phyloP scores from a whole-genome alignment of 192 early-diverging fungal genomes.

The Oehlia diaphana region DNA sequence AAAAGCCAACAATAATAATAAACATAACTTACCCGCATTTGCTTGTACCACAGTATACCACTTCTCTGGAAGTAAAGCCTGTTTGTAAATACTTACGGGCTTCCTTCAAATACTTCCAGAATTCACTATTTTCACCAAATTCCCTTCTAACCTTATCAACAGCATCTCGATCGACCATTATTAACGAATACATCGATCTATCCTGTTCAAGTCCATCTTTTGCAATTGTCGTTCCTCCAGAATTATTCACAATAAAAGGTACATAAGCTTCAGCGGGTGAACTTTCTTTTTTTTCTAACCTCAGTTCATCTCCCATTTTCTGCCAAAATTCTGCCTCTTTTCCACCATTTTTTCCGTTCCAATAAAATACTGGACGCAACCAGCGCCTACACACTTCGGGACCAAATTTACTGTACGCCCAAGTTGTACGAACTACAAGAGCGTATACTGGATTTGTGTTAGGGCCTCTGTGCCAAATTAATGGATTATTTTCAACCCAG shows the following conservation, averaged over 20 bases:
- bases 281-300: conserved; percentile 55
- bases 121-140: conserved; percentile 29
- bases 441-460: conserved; percentile 63
- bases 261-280: conserved; percentile 58
- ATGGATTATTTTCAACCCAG: conserved; percentile 37
- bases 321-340: conserved; percentile 34
- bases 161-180: conserved; percentile 55
- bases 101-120: conserved; percentile 52
- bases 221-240: not conserved
- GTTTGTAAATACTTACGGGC: conserved; percentile 51
- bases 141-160: conserved; percentile 42
- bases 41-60: conserved; percentile 53
- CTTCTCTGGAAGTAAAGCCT: conserved; percentile 34
- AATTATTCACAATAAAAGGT: conserved; percentile 28
- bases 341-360: conserved; percentile 57
- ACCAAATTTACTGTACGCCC: conserved; percentile 50
- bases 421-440: conserved; percentile 53
- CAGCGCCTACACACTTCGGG: conserved; percentile 34
- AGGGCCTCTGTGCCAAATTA: conserved; percentile 59
- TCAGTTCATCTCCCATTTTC: conserved; percentile 34
- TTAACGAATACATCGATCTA: conserved; percentile 48
- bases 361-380: conserved; percentile 56
- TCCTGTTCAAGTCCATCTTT: conserved; percentile 2
- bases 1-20: not conserved
- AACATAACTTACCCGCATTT: conserved; percentile 47